Percentiles rank a stretch among this genome's conserved stretches.
phyloP scores from a whole-genome alignment of 83 land plant species.

The Larix sibirica region DNA sequence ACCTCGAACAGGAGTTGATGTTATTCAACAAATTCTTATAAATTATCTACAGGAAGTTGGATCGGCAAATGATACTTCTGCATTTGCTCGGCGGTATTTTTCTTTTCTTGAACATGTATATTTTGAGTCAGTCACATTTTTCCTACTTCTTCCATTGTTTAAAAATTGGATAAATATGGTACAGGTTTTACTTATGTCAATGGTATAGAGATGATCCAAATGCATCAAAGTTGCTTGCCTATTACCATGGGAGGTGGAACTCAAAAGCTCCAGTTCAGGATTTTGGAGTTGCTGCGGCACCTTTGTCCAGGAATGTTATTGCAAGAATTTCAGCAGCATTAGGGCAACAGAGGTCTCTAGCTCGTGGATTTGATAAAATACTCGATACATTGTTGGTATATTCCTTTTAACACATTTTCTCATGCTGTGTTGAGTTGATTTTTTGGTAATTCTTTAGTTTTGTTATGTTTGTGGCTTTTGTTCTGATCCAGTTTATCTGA shows the following conservation, averaged over 20 bases:
- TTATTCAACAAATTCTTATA: conserved; percentile 86
- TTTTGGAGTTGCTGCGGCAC: conserved; percentile 44
- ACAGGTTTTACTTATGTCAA: conserved; percentile 93
- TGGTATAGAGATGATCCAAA: conserved; percentile 93
- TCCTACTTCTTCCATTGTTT: neutral
- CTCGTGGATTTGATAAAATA: conserved; percentile 95
- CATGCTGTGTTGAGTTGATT: neutral
- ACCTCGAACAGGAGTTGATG: conserved; percentile 42
- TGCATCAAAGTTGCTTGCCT: conserved; percentile 47
- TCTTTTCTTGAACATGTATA: neutral
- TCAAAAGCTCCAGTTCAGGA: conserved; percentile 72
- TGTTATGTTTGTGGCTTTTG: conserved; percentile 1
- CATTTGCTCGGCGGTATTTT: conserved; percentile 79
- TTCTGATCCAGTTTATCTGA: neutral
- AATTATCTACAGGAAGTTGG: conserved; percentile 82
- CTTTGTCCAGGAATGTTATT: conserved; percentile 71
- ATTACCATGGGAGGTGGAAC: conserved; percentile 66
- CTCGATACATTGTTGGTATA: conserved; percentile 79
- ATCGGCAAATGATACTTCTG: conserved; percentile 58
- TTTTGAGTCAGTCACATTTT: neutral
- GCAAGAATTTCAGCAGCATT: conserved; percentile 78
- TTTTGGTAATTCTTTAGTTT: neutral
- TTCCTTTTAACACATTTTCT: neutral
- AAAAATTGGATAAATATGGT: conserved; percentile 3
- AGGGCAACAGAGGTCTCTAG: conserved; percentile 88